Evolutionary conservation across 768 basidiomycete species (phyloP), one percentile per base, ranked within the genome.

Genomic region (Macrocybe gigantea): DNA sequence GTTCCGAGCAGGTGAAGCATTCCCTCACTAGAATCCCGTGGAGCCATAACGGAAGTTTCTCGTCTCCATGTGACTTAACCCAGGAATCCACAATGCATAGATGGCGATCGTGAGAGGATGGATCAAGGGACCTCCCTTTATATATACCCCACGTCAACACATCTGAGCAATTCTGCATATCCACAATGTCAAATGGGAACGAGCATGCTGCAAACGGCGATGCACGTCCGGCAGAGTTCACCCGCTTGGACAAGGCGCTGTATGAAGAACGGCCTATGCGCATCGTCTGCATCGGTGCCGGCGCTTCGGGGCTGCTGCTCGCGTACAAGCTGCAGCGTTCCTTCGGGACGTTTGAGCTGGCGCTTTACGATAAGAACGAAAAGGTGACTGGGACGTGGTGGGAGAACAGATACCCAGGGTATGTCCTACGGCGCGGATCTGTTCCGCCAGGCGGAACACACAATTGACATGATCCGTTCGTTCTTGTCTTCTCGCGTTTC

Each of bases 351-450:
- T 66, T 63, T 40, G 57, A 65, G 6, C 56, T 68, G 3, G 56
- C 55, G 5, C 12, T 65, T 9, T 69, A 67, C 48, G 67, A 69
- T 11, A 67, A 67, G 52, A 69, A 68, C 49, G 58, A 53, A 11
- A 51, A 58, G 0, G 31, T 69, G 1, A 54, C 54, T 8, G 66
- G 67, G 29, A 69, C 68, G 5, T 67, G 66, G 67, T 58, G 56
- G 12, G 66, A 65, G 48, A 69, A 69, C 54, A 59, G 52, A 48
- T 68, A 69, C 53, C 68, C 66, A 9, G 66, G 65, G 64, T 64
- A 22, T 4, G 22, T 22, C 22, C 22, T 22, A 22, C 22, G 22
- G 22, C 22, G 4, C 53, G 50, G 12, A 31, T 6, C 36, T 9
- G 10, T 40, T 14, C 32, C 43, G 6, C 15, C 36, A 11, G 13